Conservation (phyloP, 1,284 basidiomycete species). For the Sporisorium reilianum region DNA sequence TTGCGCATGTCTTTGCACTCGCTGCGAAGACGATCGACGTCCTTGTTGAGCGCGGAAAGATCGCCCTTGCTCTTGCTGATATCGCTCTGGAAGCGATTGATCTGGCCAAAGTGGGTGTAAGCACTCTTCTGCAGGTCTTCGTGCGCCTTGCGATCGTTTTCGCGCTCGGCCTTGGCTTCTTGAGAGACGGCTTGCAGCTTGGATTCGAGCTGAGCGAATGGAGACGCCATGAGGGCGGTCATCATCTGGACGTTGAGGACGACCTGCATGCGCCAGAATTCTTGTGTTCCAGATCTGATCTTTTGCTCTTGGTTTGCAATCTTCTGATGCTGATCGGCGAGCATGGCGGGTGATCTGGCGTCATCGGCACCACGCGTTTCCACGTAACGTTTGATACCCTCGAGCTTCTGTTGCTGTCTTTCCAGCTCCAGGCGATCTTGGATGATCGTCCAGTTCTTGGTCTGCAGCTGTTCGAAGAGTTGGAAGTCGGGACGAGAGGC, state of each 20-base stretch:
- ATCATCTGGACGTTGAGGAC: constrained; percentile 18
- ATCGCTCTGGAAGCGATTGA: constrained; percentile 18
- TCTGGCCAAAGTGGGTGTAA: constrained; percentile 1
- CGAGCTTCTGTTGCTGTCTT: constrained; percentile 18
- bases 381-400: constrained; percentile 10
- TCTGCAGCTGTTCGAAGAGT: constrained; percentile 22
- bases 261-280: constrained; percentile 14
- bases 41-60: constrained; percentile 9
- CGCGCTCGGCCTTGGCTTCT: constrained; percentile 11
- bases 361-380: constrained; percentile 13
- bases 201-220: constrained; percentile 10
- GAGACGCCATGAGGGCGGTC: not conserved
- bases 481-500: constrained; percentile 4
- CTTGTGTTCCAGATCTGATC: constrained; percentile 12
- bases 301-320: constrained; percentile 12
- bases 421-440: constrained; percentile 18
- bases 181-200: constrained; percentile 14
- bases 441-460: constrained; percentile 17
- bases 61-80: constrained; percentile 14
- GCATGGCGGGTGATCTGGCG: not conserved
- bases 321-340: constrained; percentile 14
- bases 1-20: constrained; percentile 10
- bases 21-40: constrained; percentile 14
- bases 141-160: constrained; percentile 12
- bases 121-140: constrained; percentile 6